Base-by-base conservation (phyloP, 176 grass and related monocot species). In the Triticum monococcum region DNA sequence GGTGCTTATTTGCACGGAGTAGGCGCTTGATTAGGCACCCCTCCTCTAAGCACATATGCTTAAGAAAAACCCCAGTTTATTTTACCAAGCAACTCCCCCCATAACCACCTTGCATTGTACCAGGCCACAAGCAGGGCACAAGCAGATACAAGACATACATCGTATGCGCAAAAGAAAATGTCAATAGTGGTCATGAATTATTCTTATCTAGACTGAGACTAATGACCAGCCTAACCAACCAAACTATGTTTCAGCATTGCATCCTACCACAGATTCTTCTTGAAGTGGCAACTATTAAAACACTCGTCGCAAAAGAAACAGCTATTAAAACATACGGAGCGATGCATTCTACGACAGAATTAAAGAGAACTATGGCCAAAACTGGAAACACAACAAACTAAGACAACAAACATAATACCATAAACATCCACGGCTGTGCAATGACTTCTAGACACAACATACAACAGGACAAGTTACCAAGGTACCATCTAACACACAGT, bases 391-490 rank as follows among this genome's bases (percentile, higher is more conserved):
- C 43, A 71, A 68, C 43, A 71, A 9, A 13, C 74, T 36, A 43
- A 60, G 50, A 84, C 57, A 16, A 32, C 35, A 48, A 48, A 13
- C 81, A 91, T 62, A 54, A 4, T 54, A 62, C 2, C 78, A 88
- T 81, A 85, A 80, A 85, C 61, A 88, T 88, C 50, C 85, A 87
- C 70, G 59, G 48, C 78, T 88, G 70, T 81, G 78, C 77, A 59
- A 26, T 88, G 40, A 85, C 61, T 73, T 86, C 81, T 54, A 81
- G 31, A 72, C 37, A 85, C 5, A 22, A 22, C 18, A 80, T 77
- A 88, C 76, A 88, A 76, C 81, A 81, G 7, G 69, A 88, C 68
- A 88, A 50, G 52, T 52, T 41, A 31, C 81, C 54, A 81, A 40
- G 64, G 85, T 33, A 81, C 46, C 77, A 70, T 88, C 81, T 88